Conservation (phyloP, 768 basidiomycete species). For the Gloeopeniophorella convolvens region DNA sequence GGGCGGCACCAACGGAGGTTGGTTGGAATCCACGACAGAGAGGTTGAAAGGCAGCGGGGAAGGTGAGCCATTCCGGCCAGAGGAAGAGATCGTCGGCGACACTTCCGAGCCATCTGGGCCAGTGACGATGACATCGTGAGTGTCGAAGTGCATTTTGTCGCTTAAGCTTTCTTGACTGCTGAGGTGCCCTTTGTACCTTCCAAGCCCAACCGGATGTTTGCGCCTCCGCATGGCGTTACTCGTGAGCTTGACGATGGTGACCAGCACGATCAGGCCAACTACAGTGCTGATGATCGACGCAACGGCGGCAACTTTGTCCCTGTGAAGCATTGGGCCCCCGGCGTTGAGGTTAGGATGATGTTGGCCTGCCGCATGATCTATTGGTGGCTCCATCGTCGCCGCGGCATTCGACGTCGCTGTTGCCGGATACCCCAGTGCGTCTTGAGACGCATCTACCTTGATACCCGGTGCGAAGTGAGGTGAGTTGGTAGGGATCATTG, state of each 20-base stretch:
- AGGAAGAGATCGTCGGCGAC: conserved; percentile 4
- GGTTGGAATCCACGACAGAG: not conserved
- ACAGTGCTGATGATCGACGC: conserved; percentile 16
- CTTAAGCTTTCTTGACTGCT: conserved; percentile 13
- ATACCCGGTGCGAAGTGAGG: not conserved
- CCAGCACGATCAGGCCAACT: conserved; percentile 14
- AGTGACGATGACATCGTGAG: conserved; percentile 16
- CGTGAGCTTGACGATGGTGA: conserved; percentile 16
- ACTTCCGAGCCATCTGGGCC: conserved; percentile 16
- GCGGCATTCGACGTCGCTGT: conserved; percentile 7
- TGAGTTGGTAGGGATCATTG: not conserved
- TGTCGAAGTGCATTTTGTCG: conserved; percentile 9
- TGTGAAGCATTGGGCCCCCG: not conserved
- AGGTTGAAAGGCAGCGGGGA: conserved; percentile 1
- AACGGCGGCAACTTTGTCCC: conserved; percentile 11
- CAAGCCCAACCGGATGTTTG: conserved; percentile 4
- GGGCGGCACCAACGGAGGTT: conserved; percentile 11
- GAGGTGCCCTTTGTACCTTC: conserved; percentile 12
- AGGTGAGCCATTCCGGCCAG: conserved; percentile 3
- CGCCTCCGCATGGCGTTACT: conserved; percentile 16
- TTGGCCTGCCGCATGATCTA: not conserved
- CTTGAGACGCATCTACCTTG: conserved; percentile 4
- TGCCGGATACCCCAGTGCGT: conserved; percentile 1
- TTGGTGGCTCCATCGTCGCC: not conserved
- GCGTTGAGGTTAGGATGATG: not conserved